A percentile compares a stretch with the other conserved stretches of the same genome.
phyloP scores from a whole-genome alignment of 2,329 filamentous ascomycete genomes.

The Nigrospora oryzae region DNA sequence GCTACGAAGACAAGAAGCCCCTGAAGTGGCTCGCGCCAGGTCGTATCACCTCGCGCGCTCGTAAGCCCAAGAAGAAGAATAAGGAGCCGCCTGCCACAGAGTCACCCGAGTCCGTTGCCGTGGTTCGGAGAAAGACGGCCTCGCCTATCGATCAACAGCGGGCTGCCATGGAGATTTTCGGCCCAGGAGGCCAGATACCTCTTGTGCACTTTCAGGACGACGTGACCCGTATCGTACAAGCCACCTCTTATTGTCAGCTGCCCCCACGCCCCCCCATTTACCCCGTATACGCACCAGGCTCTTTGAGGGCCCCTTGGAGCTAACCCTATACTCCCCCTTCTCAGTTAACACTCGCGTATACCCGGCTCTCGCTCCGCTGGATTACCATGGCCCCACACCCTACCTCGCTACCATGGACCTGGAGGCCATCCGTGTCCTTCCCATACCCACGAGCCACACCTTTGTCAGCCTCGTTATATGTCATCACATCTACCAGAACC shows the following conservation, averaged over 20 bases:
- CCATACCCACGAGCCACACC: conserved; percentile 8
- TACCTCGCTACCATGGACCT: conserved; percentile 6
- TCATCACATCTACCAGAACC: conserved; percentile 8
- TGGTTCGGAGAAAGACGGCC: not conserved
- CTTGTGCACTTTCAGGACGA: not conserved
- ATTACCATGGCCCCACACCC: conserved; percentile 5
- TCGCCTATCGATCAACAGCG: not conserved
- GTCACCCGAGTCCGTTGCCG: not conserved
- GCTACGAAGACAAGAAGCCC: conserved; percentile 27
- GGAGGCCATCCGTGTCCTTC: conserved; percentile 4
- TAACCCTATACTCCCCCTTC: not conserved
- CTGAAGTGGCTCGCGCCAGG: conserved; percentile 30
- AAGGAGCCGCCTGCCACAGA: not conserved
- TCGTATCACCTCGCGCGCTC: conserved; percentile 20
- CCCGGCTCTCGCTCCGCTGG: conserved; percentile 9
- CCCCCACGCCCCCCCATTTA: too few species aligned
- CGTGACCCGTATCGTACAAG: not conserved
- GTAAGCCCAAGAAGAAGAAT: conserved; percentile 4
- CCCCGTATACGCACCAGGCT: too few species aligned
- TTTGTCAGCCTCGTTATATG: conserved; percentile 12
- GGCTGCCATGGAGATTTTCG: not conserved
- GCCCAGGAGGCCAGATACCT: not conserved
- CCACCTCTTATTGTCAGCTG: too few species aligned
- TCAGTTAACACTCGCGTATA: conserved; percentile 22
- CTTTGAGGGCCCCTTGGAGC: not conserved